Conservation (phyloP, 306 rosid genomes). For the Senna tora region DNA sequence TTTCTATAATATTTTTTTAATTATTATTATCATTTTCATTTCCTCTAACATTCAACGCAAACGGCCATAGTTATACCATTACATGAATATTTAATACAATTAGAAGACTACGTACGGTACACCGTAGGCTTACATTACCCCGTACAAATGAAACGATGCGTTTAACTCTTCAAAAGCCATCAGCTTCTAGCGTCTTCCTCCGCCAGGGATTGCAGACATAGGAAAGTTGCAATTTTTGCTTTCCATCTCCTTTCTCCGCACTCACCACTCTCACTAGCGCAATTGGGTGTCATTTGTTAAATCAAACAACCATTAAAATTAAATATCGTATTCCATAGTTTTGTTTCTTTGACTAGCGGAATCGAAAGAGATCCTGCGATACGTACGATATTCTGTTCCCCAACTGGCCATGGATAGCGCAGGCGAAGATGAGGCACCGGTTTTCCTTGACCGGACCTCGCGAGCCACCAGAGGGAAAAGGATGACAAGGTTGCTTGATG, state of each 20-base stretch:
- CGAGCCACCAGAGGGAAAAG: slow-evolving; percentile 85
- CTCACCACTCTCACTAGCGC: neutral
- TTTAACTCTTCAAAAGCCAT: neutral
- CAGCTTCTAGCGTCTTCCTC: neutral
- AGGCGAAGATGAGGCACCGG: slow-evolving; percentile 30
- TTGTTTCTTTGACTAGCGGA: neutral
- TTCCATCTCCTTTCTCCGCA: neutral
- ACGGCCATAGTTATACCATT: no score
- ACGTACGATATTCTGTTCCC: neutral
- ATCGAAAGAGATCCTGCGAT: neutral
- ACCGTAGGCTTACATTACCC: no score
- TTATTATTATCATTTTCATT: no score
- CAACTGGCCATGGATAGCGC: slow-evolving; percentile 32
- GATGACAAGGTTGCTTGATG: slow-evolving; percentile 74
- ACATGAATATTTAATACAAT: no score
- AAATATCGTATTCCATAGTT: neutral
- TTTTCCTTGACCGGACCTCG: slow-evolving; percentile 65
- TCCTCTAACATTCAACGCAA: no score
- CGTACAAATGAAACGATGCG: neutral
- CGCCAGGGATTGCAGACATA: neutral
- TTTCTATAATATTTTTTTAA: no score
- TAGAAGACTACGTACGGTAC: no score
- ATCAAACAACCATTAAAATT: neutral
- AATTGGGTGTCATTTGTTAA: neutral
- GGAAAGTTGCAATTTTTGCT: neutral